These are phyloP conservation scores for Phytophthora palmivora DNA, from an alignment of 352 stramenopile genomes.

Conservation along the genomic window DNA sequence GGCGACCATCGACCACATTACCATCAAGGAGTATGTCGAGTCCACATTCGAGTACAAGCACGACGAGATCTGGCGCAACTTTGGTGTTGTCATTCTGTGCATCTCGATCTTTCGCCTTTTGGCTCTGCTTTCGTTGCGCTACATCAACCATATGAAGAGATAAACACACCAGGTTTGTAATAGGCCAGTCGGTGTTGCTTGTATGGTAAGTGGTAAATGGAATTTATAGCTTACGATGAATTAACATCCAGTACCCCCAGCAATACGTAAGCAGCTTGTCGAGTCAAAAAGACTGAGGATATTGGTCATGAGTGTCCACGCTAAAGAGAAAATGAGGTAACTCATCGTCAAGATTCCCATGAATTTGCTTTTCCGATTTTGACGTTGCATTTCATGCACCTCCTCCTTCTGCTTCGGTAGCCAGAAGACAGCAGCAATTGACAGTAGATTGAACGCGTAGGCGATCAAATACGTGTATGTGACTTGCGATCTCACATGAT, in stretches of 20 bases:
- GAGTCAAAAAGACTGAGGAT: constrained; percentile 58
- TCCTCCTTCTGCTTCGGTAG: constrained; percentile 60
- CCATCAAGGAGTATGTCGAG: no score
- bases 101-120: no score
- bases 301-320: constrained; percentile 69
- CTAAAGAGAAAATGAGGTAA: constrained; percentile 46
- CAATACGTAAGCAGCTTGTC: constrained; percentile 60
- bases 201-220: no score
- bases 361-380: constrained; percentile 46
- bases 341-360: constrained; percentile 39
- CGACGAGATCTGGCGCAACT: no score
- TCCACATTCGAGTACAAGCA: no score
- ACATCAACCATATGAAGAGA: no score
- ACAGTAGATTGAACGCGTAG: constrained; percentile 54
- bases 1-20: no score
- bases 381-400: constrained; percentile 40
- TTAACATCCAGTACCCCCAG: constrained; percentile 53
- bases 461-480: constrained; percentile 57
- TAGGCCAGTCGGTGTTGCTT: no score
- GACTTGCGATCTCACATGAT: constrained; percentile 49
- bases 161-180: no score
- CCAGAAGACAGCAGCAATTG: constrained; percentile 46
- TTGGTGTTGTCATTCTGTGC: no score
- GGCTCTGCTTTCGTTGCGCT: no score
- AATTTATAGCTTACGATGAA: not conserved